A percentile compares a stretch with the other conserved stretches of the same genome.
phyloP scores from a whole-genome alignment of 2,329 filamentous ascomycete species.

The Curvularia sp. region DNA sequence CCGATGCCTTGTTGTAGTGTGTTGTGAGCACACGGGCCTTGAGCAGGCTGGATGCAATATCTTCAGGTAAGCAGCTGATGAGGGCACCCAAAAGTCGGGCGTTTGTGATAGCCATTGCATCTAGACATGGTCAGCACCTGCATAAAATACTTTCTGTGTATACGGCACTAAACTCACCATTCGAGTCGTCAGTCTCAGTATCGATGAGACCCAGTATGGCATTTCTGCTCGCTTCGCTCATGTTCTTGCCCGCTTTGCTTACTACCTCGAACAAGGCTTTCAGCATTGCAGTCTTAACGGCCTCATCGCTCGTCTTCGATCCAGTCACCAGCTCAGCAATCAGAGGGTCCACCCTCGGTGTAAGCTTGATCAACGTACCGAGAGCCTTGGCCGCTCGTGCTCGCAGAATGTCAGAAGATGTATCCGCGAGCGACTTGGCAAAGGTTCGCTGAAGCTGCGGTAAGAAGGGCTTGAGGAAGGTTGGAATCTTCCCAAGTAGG shows the following conservation, averaged over 20 bases:
- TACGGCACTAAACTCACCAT: conserved; percentile 56
- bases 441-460: conserved; percentile 97
- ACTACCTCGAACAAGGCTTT: conserved; percentile 96
- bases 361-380: conserved; percentile 93
- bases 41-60: conserved; percentile 68
- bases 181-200: conserved; percentile 76
- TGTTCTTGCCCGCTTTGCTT: conserved; percentile 90
- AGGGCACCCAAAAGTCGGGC: conserved; percentile 88
- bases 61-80: conserved; percentile 80
- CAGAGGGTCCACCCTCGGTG: conserved; percentile 91
- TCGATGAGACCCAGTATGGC: conserved; percentile 92
- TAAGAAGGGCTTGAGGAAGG: conserved; percentile 93
- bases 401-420: conserved; percentile 86
- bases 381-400: conserved; percentile 90
- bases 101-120: conserved; percentile 83
- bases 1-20: conserved; percentile 77
- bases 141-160: background rate
- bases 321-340: conserved; percentile 94
- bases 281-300: conserved; percentile 94
- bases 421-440: conserved; percentile 92
- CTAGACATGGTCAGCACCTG: conserved; percentile 38
- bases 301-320: conserved; percentile 84
- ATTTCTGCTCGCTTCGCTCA: conserved; percentile 87
- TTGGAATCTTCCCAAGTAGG: conserved; percentile 93
- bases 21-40: conserved; percentile 78